These are phyloP conservation scores for Lyophyllum atratum DNA, from an alignment of 768 basidiomycete species.

Conservation along the genomic window DNA sequence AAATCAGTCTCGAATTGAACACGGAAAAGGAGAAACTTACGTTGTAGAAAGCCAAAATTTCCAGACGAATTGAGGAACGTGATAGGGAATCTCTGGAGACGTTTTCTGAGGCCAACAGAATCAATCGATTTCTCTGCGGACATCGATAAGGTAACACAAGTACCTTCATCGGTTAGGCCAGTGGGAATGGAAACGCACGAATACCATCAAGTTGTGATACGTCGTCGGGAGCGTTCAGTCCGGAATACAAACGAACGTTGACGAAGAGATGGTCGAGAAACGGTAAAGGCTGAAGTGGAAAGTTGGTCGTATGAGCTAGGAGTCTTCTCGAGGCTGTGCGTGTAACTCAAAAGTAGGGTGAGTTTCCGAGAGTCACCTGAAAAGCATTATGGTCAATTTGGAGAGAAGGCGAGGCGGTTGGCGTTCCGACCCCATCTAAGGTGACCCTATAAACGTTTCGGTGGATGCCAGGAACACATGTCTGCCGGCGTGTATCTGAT, in stretches of 20 bases:
- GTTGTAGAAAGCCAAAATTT: constrained; percentile 49
- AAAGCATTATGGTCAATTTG: background rate
- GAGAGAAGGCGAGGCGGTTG: background rate
- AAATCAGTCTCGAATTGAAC: background rate
- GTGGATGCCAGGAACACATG: background rate
- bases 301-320: background rate
- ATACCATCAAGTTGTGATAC: background rate
- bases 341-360: background rate
- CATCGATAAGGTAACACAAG: background rate
- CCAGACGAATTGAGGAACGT: constrained; percentile 50
- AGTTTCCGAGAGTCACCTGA: background rate
- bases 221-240: background rate
- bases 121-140: background rate
- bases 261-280: background rate
- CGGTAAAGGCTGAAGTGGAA: background rate
- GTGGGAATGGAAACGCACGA: background rate
- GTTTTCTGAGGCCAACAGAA: background rate
- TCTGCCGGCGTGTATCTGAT: background rate
- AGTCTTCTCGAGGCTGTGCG: background rate
- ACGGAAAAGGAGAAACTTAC: constrained; percentile 28
- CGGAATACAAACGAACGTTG: too few relatives aligned
- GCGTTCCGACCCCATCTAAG: background rate
- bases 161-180: constrained; percentile 1
- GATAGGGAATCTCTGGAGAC: constrained; percentile 28
- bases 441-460: background rate